These are phyloP conservation scores for Ballota nigra DNA, from an alignment of 257 asterid genomes.

Conservation along the genomic window DNA sequence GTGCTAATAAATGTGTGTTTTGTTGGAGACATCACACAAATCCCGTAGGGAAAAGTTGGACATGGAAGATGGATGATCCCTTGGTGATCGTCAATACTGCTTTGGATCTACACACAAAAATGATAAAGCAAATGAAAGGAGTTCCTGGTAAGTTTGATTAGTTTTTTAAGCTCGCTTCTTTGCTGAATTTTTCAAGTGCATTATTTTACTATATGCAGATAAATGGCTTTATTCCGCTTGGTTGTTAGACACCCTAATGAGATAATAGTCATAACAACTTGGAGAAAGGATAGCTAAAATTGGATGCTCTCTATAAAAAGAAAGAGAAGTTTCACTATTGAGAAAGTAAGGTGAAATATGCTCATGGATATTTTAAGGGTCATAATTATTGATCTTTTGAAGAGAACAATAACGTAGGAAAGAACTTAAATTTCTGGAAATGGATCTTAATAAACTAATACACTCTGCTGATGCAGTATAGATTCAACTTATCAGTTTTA, in stretches of 20 bases:
- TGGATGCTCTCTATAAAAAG: background rate
- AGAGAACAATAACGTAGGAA: background rate
- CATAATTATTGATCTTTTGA: background rate
- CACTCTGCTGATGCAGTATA: conserved; percentile 8
- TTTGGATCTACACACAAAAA: conserved; percentile 79
- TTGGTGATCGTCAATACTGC: conserved; percentile 83
- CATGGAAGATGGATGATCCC: conserved; percentile 99
- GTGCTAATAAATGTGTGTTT: conserved; percentile 97
- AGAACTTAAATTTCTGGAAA: background rate
- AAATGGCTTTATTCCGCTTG: background rate
- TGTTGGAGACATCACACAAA: conserved; percentile 99
- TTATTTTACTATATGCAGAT: background rate
- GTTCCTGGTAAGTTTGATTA: conserved; percentile 69
- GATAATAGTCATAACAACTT: background rate
- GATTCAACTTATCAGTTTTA: background rate
- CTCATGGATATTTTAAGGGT: background rate
- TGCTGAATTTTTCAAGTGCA: conserved; percentile 1
- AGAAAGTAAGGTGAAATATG: background rate
- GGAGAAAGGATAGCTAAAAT: background rate
- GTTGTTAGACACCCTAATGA: background rate
- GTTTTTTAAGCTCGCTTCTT: background rate
- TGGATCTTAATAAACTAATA: background rate
- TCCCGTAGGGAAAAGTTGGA: conserved; percentile 97
- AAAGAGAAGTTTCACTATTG: conserved; percentile 5
- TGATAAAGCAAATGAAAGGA: conserved; percentile 98